Percentiles rank a stretch among this genome's conserved stretches.
phyloP scores from a whole-genome alignment of 768 basidiomycete genomes.

The Auriscalpium vulgare region DNA sequence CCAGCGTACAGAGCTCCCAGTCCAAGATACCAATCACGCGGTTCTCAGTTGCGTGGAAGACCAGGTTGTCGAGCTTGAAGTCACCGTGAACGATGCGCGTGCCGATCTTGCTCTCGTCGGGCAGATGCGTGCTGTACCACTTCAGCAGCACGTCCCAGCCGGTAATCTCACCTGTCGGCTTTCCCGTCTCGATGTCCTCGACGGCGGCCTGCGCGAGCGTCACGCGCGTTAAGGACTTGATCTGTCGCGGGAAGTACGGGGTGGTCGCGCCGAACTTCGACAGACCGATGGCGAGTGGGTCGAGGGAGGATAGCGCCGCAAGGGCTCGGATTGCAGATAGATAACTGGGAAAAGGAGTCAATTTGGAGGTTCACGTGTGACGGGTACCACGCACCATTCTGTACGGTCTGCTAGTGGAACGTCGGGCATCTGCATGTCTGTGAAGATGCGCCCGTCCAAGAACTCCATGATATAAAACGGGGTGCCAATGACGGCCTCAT shows the following conservation, averaged over 20 bases:
- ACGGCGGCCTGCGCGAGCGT: slow-evolving; percentile 71
- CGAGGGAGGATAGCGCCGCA: slow-evolving; percentile 55
- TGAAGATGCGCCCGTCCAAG: slow-evolving; percentile 89
- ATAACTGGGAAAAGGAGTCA: slow-evolving; percentile 46
- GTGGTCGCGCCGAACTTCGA: slow-evolving; percentile 62
- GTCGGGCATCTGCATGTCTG: slow-evolving; percentile 71
- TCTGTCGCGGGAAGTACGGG: slow-evolving; percentile 89
- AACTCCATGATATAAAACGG: slow-evolving; percentile 98
- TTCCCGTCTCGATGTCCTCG: slow-evolving; percentile 54
- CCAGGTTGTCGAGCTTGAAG: slow-evolving; percentile 95
- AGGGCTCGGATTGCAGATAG: slow-evolving; percentile 67
- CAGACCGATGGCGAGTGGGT: slow-evolving; percentile 60
- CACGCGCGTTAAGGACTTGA: slow-evolving; percentile 78
- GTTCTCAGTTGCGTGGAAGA: slow-evolving; percentile 90
- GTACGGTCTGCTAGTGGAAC: slow-evolving; percentile 51
- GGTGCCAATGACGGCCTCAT: slow-evolving; percentile 70
- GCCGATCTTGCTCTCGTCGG: slow-evolving; percentile 68
- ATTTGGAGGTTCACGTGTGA: background rate
- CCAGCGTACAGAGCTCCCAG: slow-evolving; percentile 96
- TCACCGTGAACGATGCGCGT: slow-evolving; percentile 93
- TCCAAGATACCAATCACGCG: slow-evolving; percentile 92
- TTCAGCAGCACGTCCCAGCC: slow-evolving; percentile 58
- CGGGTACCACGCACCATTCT: slow-evolving; percentile 50
- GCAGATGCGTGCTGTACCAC: slow-evolving; percentile 73
- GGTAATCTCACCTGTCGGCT: slow-evolving; percentile 64